These are phyloP conservation scores for Recurvomyces mirabilis DNA, from an alignment of 495 filamentous ascomycete genomes.

Conservation along the genomic window DNA sequence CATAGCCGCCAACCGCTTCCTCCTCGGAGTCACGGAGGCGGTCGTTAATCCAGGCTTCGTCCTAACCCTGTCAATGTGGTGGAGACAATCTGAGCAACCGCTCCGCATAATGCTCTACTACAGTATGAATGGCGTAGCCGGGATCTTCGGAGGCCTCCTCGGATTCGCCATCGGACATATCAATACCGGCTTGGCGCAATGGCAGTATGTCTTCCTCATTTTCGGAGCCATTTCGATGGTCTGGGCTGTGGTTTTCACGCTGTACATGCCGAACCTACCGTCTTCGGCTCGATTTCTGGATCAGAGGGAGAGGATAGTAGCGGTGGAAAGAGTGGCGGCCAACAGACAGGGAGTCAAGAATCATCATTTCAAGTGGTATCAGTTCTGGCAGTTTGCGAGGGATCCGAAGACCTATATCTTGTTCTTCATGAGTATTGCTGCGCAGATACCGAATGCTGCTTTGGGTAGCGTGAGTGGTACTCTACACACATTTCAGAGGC, in stretches of 20 bases:
- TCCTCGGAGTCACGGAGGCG: slow-evolving; percentile 24
- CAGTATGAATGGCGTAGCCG: slow-evolving; percentile 45
- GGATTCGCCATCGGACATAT: slow-evolving; percentile 44
- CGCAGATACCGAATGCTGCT: slow-evolving; percentile 13
- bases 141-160: slow-evolving; percentile 43
- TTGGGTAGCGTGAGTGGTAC: not conserved
- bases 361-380: slow-evolving; percentile 16
- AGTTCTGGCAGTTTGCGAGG: slow-evolving; percentile 6
- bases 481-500: not conserved
- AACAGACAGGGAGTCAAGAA: slow-evolving; percentile 41
- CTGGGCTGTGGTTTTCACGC: slow-evolving; percentile 27
- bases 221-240: slow-evolving; percentile 33
- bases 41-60: slow-evolving; percentile 44
- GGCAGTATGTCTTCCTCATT: slow-evolving; percentile 43
- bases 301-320: slow-evolving; percentile 33
- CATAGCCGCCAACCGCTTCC: slow-evolving; percentile 23
- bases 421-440: slow-evolving; percentile 22
- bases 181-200: slow-evolving; percentile 32
- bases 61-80: slow-evolving; percentile 44
- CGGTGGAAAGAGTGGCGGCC: slow-evolving; percentile 35
- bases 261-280: slow-evolving; percentile 36
- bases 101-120: slow-evolving; percentile 41
- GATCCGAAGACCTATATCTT: slow-evolving; percentile 21
- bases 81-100: not conserved
- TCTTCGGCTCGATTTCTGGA: slow-evolving; percentile 37